Evolutionary conservation across 495 filamentous ascomycete genomes (phyloP), one percentile per base, ranked within the genome.

Genomic region (Xylaria scruposa): DNA sequence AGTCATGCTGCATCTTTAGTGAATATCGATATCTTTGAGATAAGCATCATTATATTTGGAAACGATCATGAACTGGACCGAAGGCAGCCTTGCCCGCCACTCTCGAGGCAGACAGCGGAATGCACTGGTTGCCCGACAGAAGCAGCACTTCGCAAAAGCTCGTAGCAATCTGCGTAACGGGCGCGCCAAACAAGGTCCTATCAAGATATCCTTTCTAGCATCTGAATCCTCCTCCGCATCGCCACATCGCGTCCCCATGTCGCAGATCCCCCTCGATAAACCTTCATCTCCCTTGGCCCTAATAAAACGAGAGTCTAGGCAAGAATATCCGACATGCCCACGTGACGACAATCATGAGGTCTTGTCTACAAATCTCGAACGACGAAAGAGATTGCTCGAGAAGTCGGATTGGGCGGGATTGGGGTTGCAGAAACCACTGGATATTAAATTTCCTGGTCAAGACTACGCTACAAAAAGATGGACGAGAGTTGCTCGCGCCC

Each of bases 51-150:
- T 71, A 70, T 53, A 12, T 33, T 31, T 54, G 68, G 5, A 15
- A 56, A 59, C 15, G 1, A 70, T 19, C 40, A 85, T 85, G 83
- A 85, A 85, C 71, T 85, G 83, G 83, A 84, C 81, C 24, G 83
- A 83, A 71, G 80, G 80, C 44, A 82, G 75, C 12, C 76, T 84
- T n/a, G 74, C 82, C 29, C 82, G 80, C 67, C 72, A 78, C 71
- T 78, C 75, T 17, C 81, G 78, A 26, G 75, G 78, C 12, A 73
- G 71, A 24, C 68, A 80, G 66, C 77, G 78, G 24, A 83, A 81
- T 54, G 74, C 77, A 2, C 75, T 83, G 54, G 65, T 78, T 29
- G 74, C 76, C 31, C 78, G 78, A 8, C 83, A 84, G 49, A 83
- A 80, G 66, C 76, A 84, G 17, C 80, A 83, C 70, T 83, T 84